Conservation (phyloP, 148 eudicot genomes). For the Linanthus parryae region DNA sequence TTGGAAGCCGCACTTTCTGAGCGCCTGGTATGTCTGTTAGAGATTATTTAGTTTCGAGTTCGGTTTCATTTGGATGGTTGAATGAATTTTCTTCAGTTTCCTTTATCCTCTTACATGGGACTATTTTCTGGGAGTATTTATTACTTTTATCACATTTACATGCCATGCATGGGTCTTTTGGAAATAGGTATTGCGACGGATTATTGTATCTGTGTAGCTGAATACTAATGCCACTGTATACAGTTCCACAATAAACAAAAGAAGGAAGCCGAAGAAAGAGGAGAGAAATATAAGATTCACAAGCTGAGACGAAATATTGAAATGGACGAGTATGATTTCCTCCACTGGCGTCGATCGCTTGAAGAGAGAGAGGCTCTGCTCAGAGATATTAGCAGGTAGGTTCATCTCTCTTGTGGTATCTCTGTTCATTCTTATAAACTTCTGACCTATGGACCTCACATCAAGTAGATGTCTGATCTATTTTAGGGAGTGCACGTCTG, state of each 20-base stretch:
- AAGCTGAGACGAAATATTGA: constrained; percentile 71
- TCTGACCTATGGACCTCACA: not conserved
- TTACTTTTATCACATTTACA: constrained; percentile 1
- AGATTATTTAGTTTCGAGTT: not conserved
- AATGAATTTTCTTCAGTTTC: not conserved
- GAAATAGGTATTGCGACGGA: not conserved
- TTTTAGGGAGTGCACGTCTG: too few species aligned
- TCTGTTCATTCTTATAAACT: not conserved
- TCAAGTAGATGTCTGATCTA: not conserved
- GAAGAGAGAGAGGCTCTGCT: constrained; percentile 97
- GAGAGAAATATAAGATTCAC: constrained; percentile 55
- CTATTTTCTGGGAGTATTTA: not conserved
- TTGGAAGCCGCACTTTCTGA: constrained; percentile 93
- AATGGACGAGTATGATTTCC: constrained; percentile 92
- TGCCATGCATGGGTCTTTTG: too few species aligned
- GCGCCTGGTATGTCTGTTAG: constrained; percentile 58
- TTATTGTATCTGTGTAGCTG: constrained; percentile 13
- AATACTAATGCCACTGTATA: constrained; percentile 10
- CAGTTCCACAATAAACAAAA: constrained; percentile 59
- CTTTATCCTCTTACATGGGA: constrained; percentile 1
- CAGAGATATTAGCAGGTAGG: constrained; percentile 92
- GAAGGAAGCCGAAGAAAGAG: constrained; percentile 73
- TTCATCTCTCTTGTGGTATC: not conserved
- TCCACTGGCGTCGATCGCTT: constrained; percentile 94
- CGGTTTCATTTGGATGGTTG: not conserved